These are phyloP conservation scores for Tilletia caries DNA, from an alignment of 1,284 basidiomycete species.

Conservation along the genomic window DNA sequence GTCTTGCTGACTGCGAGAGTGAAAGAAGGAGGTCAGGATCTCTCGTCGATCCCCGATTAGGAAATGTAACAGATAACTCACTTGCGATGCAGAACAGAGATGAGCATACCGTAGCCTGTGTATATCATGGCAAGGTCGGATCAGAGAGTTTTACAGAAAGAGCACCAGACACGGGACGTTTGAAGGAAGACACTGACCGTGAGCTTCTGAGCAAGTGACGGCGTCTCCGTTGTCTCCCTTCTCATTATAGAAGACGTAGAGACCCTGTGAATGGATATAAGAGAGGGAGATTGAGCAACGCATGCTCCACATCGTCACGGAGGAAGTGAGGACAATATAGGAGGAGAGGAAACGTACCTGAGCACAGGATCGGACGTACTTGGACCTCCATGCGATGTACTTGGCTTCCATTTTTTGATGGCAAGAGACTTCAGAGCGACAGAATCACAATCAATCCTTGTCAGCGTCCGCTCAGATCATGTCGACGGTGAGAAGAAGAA, in stretches of 20 bases:
- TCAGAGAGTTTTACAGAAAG: not conserved
- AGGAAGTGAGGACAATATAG: not conserved
- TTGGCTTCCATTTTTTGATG: slow-evolving; percentile 29
- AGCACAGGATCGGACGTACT: slow-evolving; percentile 25
- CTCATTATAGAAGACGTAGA: not conserved
- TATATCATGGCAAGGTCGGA: too few species aligned
- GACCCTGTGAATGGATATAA: too few species aligned
- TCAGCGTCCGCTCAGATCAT: too few species aligned
- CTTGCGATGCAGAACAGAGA: slow-evolving; percentile 40
- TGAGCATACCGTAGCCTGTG: slow-evolving; percentile 44
- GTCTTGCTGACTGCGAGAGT: slow-evolving; percentile 24
- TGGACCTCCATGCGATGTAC: slow-evolving; percentile 28
- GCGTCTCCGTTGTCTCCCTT: slow-evolving; percentile 42
- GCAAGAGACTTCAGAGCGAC: not conserved
- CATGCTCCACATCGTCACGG: too few species aligned
- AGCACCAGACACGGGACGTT: not conserved
- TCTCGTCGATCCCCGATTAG: too few species aligned
- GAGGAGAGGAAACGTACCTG: slow-evolving; percentile 15
- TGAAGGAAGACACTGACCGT: slow-evolving; percentile 23
- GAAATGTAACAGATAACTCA: slow-evolving; percentile 10
- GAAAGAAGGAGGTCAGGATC: not conserved
- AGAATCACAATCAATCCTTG: too few species aligned
- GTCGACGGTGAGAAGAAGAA: too few species aligned
- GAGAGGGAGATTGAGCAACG: too few species aligned
- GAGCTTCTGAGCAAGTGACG: slow-evolving; percentile 48